These are phyloP conservation scores for Monosporascus sp. DNA, from an alignment of 2,329 filamentous ascomycete species.

Conservation along the genomic window DNA sequence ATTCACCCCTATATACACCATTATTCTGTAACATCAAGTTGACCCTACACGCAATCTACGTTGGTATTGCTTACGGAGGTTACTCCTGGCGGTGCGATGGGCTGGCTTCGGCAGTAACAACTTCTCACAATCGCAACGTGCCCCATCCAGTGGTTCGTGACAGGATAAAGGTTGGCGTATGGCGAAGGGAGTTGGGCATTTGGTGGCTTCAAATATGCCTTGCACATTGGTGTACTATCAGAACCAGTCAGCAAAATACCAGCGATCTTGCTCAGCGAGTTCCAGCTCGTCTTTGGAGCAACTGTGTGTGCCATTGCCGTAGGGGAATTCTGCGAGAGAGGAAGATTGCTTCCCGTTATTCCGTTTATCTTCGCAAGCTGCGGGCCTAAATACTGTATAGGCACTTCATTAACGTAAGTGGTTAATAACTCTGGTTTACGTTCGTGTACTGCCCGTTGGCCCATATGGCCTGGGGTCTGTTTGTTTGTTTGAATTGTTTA, in stretches of 20 bases:
- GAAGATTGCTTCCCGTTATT: constrained; percentile 39
- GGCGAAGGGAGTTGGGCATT: constrained; percentile 39
- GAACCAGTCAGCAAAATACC: constrained; percentile 46
- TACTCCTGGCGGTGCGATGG: constrained; percentile 44
- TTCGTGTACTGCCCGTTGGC: constrained; percentile 43
- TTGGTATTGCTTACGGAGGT: constrained; percentile 45
- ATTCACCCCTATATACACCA: neutral
- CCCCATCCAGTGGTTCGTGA: constrained; percentile 45
- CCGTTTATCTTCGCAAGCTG: constrained; percentile 38
- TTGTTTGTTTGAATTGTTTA: no score
- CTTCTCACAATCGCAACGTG: constrained; percentile 44
- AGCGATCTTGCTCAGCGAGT: constrained; percentile 45
- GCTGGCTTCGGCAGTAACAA: constrained; percentile 43
- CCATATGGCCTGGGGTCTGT: constrained; percentile 46
- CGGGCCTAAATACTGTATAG: neutral
- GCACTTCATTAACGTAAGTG: no score
- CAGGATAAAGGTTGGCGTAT: constrained; percentile 45
- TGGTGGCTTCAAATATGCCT: constrained; percentile 39
- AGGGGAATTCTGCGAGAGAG: constrained; percentile 43
- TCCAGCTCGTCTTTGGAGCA: constrained; percentile 44
- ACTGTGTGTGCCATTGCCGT: constrained; percentile 47
- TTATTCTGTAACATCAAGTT: neutral
- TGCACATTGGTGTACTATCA: constrained; percentile 40
- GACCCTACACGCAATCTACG: constrained; percentile 12
- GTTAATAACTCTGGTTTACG: constrained; percentile 39